These are phyloP conservation scores for Fusarium foetens DNA, from an alignment of 2,329 filamentous ascomycete species.

Conservation along the genomic window DNA sequence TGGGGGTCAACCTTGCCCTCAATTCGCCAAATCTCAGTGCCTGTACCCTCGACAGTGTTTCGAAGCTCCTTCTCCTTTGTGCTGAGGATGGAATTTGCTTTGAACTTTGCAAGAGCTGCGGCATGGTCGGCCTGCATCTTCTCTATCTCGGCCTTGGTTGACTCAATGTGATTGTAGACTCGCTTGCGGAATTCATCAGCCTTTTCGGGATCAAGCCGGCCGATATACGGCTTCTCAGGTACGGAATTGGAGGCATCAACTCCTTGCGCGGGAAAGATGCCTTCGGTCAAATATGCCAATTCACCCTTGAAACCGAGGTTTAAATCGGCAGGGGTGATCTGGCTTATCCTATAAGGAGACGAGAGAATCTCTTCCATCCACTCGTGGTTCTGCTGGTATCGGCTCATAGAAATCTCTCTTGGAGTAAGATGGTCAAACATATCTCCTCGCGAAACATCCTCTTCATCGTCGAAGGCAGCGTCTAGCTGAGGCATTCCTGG, in stretches of 20 bases:
- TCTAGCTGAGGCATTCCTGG: constrained; percentile 55
- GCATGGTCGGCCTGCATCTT: constrained; percentile 84
- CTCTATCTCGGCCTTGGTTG: constrained; percentile 83
- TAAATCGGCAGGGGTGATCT: constrained; percentile 88
- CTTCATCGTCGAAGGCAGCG: constrained; percentile 79
- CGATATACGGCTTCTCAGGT: constrained; percentile 68
- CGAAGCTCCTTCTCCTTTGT: constrained; percentile 81
- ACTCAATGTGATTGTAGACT: constrained; percentile 75
- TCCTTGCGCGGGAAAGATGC: constrained; percentile 78
- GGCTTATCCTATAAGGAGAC: constrained; percentile 85
- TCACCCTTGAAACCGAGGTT: constrained; percentile 87
- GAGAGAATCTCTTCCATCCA: constrained; percentile 99
- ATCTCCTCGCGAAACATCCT: constrained; percentile 88
- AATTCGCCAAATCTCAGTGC: constrained; percentile 70
- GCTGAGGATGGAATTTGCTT: constrained; percentile 74
- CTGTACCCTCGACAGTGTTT: constrained; percentile 68
- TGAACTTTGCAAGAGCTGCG: constrained; percentile 78
- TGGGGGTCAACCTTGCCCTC: constrained; percentile 65
- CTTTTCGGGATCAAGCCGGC: constrained; percentile 76
- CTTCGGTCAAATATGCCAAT: constrained; percentile 82
- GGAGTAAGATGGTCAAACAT: constrained; percentile 90
- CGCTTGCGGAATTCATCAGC: constrained; percentile 86
- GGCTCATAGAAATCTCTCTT: constrained; percentile 84
- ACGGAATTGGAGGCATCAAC: constrained; percentile 58
- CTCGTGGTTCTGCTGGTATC: constrained; percentile 95